phyloP scores from a whole-genome alignment of 164 flowering plant species.

The Tetracentron sinense region DNA sequence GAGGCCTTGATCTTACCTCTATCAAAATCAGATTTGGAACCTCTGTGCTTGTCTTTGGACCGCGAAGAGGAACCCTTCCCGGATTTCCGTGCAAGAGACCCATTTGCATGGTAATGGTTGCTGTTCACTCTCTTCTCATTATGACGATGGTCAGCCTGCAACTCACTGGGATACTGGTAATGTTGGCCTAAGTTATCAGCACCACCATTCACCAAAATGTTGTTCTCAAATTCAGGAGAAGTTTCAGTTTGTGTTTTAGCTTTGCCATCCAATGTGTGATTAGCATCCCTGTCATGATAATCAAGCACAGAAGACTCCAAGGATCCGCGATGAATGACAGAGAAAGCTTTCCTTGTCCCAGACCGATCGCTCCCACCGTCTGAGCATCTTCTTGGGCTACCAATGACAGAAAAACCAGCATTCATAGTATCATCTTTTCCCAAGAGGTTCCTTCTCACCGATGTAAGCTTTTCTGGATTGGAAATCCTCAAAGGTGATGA shows the following conservation, averaged over 20 bases:
- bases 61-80: slow-evolving; percentile 46
- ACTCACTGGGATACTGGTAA: slow-evolving; percentile 21
- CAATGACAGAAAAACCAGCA: slow-evolving; percentile 20
- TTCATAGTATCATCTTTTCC: slow-evolving; percentile 41
- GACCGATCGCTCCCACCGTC: slow-evolving; percentile 42
- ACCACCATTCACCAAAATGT: slow-evolving; percentile 24
- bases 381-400: slow-evolving; percentile 39
- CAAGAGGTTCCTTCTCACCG: slow-evolving; percentile 22
- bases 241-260: slow-evolving; percentile 16
- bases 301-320: slow-evolving; percentile 39
- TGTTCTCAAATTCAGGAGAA: slow-evolving; percentile 26
- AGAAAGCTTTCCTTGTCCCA: slow-evolving; percentile 23
- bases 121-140: slow-evolving; percentile 29
- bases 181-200: slow-evolving; percentile 23
- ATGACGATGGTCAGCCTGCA: slow-evolving; percentile 20
- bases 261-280: slow-evolving; percentile 24
- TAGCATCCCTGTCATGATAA: slow-evolving; percentile 29
- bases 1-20: slow-evolving; percentile 34
- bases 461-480: slow-evolving; percentile 43
- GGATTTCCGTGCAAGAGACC: slow-evolving; percentile 39
- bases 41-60: slow-evolving; percentile 45
- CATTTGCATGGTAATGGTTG: slow-evolving; percentile 31
- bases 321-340: slow-evolving; percentile 27
- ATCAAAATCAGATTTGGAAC: slow-evolving; percentile 33
- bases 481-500: slow-evolving; percentile 76